Evolutionary conservation across 176 grass and related monocot genomes (phyloP), one percentile per base, ranked within the genome.

Genomic region (Cenchrus fungigraminus): DNA sequence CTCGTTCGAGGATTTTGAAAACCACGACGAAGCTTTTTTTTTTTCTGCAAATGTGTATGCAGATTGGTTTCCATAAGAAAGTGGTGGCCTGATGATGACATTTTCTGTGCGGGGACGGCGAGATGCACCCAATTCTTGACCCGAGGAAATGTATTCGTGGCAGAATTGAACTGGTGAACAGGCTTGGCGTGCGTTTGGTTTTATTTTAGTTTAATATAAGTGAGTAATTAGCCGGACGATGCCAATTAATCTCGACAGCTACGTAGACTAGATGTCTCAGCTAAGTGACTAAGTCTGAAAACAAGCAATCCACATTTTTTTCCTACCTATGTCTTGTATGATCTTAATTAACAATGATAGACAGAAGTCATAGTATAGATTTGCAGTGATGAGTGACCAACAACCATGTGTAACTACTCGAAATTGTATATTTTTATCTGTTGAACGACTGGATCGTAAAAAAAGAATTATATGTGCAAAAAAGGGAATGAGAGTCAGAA

Each of bases 51-150:
- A 68, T n/a, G 16, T 43, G 19, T 31, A 72, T 44, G 32, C 29
- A 59, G 4, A 13, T 4, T 44, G 12, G 9, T 50, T 60, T 53
- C 29, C 17, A 63, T 31, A 22, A 19, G 19, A 6, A 54, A 45
- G 17, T 51, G 61, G 47, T 22, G 3, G 28, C 37, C 16, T 12
- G 42, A 6, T 0, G 4, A 45, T 0, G 4, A 45, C 17, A 59
- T 16, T 59, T 56, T 44, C 7, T 57, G 19, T 31, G 61, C 6
- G 2, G 14, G 63, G 58, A 66, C 59, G 61, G 13, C 20, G 57
- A 37, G 12, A 2, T 16, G 50, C 25, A 56, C n/a, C 46, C 5
- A 20, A 53, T 68, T 70, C 11, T 89, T 76, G 77, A 85, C 83
- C 1, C 12, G 44, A 12, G 51, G 67, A 58, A 67, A 42, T 52